Percentiles rank a stretch among this genome's conserved stretches.
Evolutionary conservation across 495 filamentous ascomycete genomes (phyloP).

Genomic region (Aspergillus hancockii): DNA sequence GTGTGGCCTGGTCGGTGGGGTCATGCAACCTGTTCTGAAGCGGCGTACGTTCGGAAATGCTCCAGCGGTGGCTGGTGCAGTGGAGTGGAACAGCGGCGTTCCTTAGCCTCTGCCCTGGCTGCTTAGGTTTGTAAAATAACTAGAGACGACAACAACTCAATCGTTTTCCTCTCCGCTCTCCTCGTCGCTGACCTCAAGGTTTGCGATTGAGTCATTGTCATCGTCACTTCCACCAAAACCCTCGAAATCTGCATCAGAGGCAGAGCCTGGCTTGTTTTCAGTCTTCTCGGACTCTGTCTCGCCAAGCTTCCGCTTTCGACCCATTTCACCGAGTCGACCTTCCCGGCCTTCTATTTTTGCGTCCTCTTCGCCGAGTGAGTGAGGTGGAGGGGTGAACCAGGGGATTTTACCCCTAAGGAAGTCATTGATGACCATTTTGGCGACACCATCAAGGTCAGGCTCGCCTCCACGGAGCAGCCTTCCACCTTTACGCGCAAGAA

Average conservation of each 20-base stretch:
- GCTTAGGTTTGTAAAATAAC: neutral
- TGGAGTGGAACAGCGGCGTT: neutral
- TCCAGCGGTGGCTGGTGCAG: constrained; percentile 1
- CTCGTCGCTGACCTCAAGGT: constrained; percentile 46
- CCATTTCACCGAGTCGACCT: constrained; percentile 66
- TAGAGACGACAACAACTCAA: constrained; percentile 19
- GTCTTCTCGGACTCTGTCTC: constrained; percentile 29
- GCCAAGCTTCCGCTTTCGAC: constrained; percentile 54
- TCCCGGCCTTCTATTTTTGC: constrained; percentile 59
- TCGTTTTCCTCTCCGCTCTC: constrained; percentile 46
- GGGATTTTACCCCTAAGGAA: constrained; percentile 93
- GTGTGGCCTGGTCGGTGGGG: constrained; percentile 4
- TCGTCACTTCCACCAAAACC: constrained; percentile 34
- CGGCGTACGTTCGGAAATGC: neutral
- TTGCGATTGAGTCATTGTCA: constrained; percentile 42
- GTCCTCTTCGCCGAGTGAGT: constrained; percentile 52
- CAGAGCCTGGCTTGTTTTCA: constrained; percentile 27
- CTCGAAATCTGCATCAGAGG: constrained; percentile 38
- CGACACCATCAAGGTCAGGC: constrained; percentile 87
- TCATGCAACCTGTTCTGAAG: neutral
- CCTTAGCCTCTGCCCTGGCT: neutral
- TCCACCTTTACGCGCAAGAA: constrained; percentile 84
- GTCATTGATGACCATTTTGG: constrained; percentile 94
- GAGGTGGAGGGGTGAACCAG: constrained; percentile 87
- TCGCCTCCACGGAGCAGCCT: constrained; percentile 86